A percentile compares a stretch with the other conserved stretches of the same genome.
These are phyloP conservation scores for Stygiomarasmius scandens DNA, from an alignment of 1,284 basidiomycete genomes.

Conservation along the genomic window DNA sequence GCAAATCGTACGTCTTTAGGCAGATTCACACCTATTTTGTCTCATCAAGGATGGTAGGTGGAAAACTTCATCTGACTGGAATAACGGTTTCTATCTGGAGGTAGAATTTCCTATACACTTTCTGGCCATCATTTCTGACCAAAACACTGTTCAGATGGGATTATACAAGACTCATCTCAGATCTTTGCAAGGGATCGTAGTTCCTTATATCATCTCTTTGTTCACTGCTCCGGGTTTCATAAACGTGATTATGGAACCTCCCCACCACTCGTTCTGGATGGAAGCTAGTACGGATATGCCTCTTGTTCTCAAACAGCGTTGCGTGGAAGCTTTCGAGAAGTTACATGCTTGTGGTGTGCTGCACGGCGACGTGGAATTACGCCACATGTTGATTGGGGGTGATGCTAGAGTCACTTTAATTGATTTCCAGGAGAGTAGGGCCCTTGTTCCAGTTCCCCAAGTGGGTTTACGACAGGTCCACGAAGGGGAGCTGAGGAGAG, in stretches of 20 bases:
- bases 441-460: conserved; percentile 36
- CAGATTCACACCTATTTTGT: not conserved
- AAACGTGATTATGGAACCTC: conserved; percentile 54
- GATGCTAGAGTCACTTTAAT: conserved; percentile 58
- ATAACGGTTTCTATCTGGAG: conserved; percentile 45
- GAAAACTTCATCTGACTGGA: conserved; percentile 37
- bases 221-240: conserved; percentile 40
- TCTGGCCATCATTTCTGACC: conserved; percentile 20
- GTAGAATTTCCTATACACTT: conserved; percentile 22
- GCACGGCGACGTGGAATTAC: conserved; percentile 52
- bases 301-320: conserved; percentile 47
- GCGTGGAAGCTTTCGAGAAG: conserved; percentile 49
- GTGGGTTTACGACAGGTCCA: conserved; percentile 41
- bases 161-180: conserved; percentile 50
- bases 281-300: conserved; percentile 58
- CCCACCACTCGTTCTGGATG: conserved; percentile 58
- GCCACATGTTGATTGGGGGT: conserved; percentile 59
- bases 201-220: conserved; percentile 57
- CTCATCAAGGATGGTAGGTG: conserved; percentile 32
- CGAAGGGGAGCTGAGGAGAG: conserved; percentile 45
- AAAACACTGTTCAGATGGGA: conserved; percentile 32
- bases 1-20: conserved; percentile 43
- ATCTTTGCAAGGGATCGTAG: conserved; percentile 52
- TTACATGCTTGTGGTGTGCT: conserved; percentile 53
- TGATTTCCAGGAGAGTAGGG: conserved; percentile 55